These are phyloP conservation scores for Colletotrichum spinosum DNA, from an alignment of 2,329 filamentous ascomycete genomes.

Conservation along the genomic window DNA sequence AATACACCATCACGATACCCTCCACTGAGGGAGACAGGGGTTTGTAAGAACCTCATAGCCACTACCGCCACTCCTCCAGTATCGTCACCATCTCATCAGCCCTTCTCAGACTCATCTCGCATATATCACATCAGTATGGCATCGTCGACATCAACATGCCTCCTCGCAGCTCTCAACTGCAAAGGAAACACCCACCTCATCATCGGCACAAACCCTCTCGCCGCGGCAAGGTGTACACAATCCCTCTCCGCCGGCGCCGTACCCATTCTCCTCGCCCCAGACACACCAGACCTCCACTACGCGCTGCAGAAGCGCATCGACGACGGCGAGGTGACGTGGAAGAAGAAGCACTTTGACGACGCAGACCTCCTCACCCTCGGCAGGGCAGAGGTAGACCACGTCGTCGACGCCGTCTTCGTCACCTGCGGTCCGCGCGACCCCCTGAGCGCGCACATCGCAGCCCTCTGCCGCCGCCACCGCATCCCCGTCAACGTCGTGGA, in stretches of 20 bases:
- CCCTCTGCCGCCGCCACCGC: constrained; percentile 79
- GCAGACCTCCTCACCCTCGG: constrained; percentile 80
- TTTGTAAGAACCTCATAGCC: constrained; percentile 6
- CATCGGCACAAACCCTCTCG: constrained; percentile 86
- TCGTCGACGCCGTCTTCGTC: constrained; percentile 94
- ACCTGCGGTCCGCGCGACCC: constrained; percentile 67
- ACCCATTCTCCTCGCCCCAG: constrained; percentile 82
- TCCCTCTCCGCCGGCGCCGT: constrained; percentile 85
- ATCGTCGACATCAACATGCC: constrained; percentile 51
- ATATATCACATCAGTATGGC: constrained; percentile 18
- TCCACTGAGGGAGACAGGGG: constrained; percentile 19
- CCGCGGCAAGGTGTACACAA: constrained; percentile 83
- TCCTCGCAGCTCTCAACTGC: constrained; percentile 80
- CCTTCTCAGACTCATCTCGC: background rate
- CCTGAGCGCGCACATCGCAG: constrained; percentile 72
- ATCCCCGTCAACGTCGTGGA: constrained; percentile 96
- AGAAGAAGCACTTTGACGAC: constrained; percentile 75
- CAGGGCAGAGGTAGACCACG: constrained; percentile 78
- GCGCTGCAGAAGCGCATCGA: constrained; percentile 73
- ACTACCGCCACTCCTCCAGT: too few relatives aligned
- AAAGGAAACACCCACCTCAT: constrained; percentile 83
- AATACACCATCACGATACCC: background rate
- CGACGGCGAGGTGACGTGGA: constrained; percentile 73
- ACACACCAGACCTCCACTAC: constrained; percentile 68
- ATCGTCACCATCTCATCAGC: background rate